These are phyloP conservation scores for Karstenula rhodostoma DNA, from an alignment of 2,329 filamentous ascomycete genomes.

Conservation along the genomic window DNA sequence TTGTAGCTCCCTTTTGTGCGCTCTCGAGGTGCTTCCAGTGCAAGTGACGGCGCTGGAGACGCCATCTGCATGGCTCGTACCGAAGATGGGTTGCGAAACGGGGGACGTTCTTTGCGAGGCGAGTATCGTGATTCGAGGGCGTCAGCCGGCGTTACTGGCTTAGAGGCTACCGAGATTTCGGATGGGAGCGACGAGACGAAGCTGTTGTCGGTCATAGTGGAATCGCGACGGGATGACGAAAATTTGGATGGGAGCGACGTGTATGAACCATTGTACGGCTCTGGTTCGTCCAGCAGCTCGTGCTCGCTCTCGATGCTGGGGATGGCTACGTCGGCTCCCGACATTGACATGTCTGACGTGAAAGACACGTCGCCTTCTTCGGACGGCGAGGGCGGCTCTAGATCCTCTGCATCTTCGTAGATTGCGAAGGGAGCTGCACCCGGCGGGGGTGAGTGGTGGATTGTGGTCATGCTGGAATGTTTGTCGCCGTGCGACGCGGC, in stretches of 20 bases:
- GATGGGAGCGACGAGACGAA: slow-evolving; percentile 50
- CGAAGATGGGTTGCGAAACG: slow-evolving; percentile 74
- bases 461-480: slow-evolving; percentile 39
- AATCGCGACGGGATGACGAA: slow-evolving; percentile 33
- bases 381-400: slow-evolving; percentile 38
- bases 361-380: slow-evolving; percentile 45
- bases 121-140: slow-evolving; percentile 56
- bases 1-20: slow-evolving; percentile 43
- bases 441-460: slow-evolving; percentile 41
- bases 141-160: slow-evolving; percentile 36
- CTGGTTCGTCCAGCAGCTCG: slow-evolving; percentile 30
- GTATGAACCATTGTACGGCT: slow-evolving; percentile 44
- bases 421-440: slow-evolving; percentile 44
- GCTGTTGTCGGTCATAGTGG: slow-evolving; percentile 41
- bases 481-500: slow-evolving; percentile 26
- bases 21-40: slow-evolving; percentile 41
- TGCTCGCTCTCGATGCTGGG: slow-evolving; percentile 42
- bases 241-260: slow-evolving; percentile 36
- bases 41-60: slow-evolving; percentile 57
- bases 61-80: slow-evolving; percentile 77
- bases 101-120: slow-evolving; percentile 67
- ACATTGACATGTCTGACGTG: slow-evolving; percentile 40
- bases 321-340: slow-evolving; percentile 38
- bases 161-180: slow-evolving; percentile 44
- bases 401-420: slow-evolving; percentile 44